phyloP scores from a whole-genome alignment of 441 rosid genomes.

The California macrophylla region DNA sequence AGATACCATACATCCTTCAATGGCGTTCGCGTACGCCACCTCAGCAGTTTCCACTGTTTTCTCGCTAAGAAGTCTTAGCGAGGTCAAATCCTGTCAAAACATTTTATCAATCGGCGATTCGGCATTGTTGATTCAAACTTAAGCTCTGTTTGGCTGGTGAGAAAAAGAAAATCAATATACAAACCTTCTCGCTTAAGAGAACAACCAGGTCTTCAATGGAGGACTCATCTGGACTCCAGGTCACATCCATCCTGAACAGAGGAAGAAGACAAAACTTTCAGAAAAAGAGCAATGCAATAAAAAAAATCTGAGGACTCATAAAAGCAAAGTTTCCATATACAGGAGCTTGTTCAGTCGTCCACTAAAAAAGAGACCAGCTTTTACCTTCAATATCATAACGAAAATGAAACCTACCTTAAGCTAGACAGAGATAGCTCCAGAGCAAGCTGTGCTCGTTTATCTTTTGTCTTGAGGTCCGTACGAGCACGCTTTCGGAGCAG shows the following conservation, averaged over 20 bases:
- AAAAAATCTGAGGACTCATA: conserved; percentile 12
- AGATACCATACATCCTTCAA: conserved; percentile 41
- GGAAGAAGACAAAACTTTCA: background rate
- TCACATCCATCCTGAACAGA: conserved; percentile 38
- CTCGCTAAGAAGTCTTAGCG: conserved; percentile 44
- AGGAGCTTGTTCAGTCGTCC: conserved; percentile 13
- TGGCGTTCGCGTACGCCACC: conserved; percentile 49
- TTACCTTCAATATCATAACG: conserved; percentile 16
- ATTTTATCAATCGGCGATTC: background rate
- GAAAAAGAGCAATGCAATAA: background rate
- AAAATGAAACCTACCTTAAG: conserved; percentile 39
- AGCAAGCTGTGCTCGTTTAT: conserved; percentile 49
- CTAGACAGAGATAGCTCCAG: conserved; percentile 50
- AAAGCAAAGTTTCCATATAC: conserved; percentile 26
- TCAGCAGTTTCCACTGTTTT: conserved; percentile 43
- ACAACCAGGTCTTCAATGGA: conserved; percentile 47
- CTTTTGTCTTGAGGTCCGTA: conserved; percentile 53
- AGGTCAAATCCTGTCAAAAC: conserved; percentile 45
- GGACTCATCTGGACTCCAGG: conserved; percentile 49
- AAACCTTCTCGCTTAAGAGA: conserved; percentile 54
- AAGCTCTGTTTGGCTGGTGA: conserved; percentile 6
- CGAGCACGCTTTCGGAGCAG: conserved; percentile 62
- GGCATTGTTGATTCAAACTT: background rate
- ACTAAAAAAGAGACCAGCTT: conserved; percentile 15
- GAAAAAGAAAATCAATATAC: conserved; percentile 1